A percentile compares a stretch with the other conserved stretches of the same genome.
Conservation (phyloP, 768 basidiomycete species). For the Amanita polypyramis region DNA sequence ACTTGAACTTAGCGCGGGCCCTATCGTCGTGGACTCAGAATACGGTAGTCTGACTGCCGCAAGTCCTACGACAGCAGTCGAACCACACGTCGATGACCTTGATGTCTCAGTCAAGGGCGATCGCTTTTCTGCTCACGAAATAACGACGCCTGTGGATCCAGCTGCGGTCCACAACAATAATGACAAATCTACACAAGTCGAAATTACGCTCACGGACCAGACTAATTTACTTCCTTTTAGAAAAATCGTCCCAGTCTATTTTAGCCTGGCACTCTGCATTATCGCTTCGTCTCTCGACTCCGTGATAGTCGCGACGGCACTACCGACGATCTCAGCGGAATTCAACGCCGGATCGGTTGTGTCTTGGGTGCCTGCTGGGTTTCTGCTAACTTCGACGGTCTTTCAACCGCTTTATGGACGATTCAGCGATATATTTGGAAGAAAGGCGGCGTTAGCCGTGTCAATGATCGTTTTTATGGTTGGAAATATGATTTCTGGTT, state of each 20-base stretch:
- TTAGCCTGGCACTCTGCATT: slow-evolving; percentile 49
- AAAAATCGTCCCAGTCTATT: slow-evolving; percentile 52
- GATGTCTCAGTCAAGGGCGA: too few relatives aligned
- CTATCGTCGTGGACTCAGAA: too few relatives aligned
- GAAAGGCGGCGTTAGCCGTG: slow-evolving; percentile 47
- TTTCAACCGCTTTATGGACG: slow-evolving; percentile 55
- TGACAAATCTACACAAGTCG: too few relatives aligned
- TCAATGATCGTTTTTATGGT: slow-evolving; percentile 56
- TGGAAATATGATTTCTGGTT: slow-evolving; percentile 57
- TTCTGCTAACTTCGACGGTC: slow-evolving; percentile 56
- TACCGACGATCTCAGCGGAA: slow-evolving; percentile 58
- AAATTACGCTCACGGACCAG: slow-evolving; percentile 62
- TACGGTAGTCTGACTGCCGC: too few relatives aligned
- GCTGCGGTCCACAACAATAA: too few relatives aligned
- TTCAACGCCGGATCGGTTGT: slow-evolving; percentile 55
- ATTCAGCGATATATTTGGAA: slow-evolving; percentile 57
- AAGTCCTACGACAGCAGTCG: too few relatives aligned
- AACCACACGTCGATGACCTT: too few relatives aligned
- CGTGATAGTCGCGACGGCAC: slow-evolving; percentile 62
- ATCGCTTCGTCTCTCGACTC: slow-evolving; percentile 58
- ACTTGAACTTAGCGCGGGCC: too few relatives aligned
- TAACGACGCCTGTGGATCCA: too few relatives aligned
- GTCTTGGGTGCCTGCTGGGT: slow-evolving; percentile 68
- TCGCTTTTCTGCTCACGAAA: too few relatives aligned
- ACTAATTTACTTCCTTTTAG: slow-evolving; percentile 63